Base-by-base conservation (phyloP, 768 basidiomycete species). In the Tylopilus sp. region DNA sequence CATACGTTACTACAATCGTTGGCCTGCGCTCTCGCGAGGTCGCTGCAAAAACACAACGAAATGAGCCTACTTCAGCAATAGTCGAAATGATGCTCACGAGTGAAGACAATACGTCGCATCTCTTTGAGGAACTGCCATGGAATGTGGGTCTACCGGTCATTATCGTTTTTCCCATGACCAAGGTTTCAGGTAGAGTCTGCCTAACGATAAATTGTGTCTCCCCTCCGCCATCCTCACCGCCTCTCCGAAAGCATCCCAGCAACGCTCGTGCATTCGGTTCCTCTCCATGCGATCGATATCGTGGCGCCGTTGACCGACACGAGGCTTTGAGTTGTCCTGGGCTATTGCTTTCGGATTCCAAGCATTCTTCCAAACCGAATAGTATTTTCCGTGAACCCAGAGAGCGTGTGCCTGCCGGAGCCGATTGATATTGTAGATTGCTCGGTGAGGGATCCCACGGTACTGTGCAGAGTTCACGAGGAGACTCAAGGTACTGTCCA, bases 401-500 rank as follows among this genome's bases (percentile, higher is more conserved):
- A 28, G 62, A 67, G 34, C 56, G 50, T 57, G 63, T 16, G 51
- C 36, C 33, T 56, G 58, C n/a, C 58, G 60, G 68, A 75, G 67
- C 75, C 67, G 33, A 60, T 58, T 48, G 63, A 72, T 67, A 59
- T 88, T 87, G 17, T 77, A 77, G 7, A 84, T 82, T 7, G 83
- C 59, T 52, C 71, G 71, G 62, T 87, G 84, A 12, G 86, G 67
- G 14, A 86, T 68, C 14, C 88, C 88, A 25, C 85, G 79, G 30
- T 81, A 78, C 52, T 74, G 73, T 4, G 80, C 78, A n/a, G 88
- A 84, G 25, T 75, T 80, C 67, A 81, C 77, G 42, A 90, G 64
- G 10, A 90, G 58, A 29, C 75, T 74, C 36, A 90, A 74, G 0
- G 87, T 88, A 53, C 76, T 78, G 61, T 90, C 87, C 67, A 87